Evolutionary conservation across 768 basidiomycete species (phyloP), one percentile per base, ranked within the genome.

Genomic region (Podaxis carcinomalis): DNA sequence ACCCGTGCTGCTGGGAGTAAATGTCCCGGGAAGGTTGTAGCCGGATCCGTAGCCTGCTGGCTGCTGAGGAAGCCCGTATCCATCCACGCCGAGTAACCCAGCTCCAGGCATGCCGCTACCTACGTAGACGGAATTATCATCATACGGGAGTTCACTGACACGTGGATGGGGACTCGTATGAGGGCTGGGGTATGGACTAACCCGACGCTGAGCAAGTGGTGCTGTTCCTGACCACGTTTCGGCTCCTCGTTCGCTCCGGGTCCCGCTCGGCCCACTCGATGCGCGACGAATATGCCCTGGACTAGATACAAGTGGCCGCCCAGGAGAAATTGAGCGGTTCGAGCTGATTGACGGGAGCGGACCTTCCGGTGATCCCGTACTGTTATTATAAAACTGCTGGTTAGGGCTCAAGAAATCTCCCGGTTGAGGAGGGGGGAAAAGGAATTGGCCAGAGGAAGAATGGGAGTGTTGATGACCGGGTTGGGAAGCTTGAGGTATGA

Each of bases 161-260:
- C 77, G 72, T 1, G 78, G 76, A 25, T 82, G 76, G 23, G 89
- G 89, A 56, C 83, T 85, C 4, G 86, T 87, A 39, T 84, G 83
- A 16, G 89, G 88, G 49, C 81, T 83, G 0, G 88, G 88, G 68
- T 87, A 91, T 2, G 86, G 90, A 53, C 79, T 85, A 1, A 82
- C 72, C 1, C 87, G 77, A 42, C 28, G 76, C 73, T 73, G 75
- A 74, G 40, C 28, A 4, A 40, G 11, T 11, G 37, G 7, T n/a
- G 57, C 23, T 4, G 13, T n/a, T 19, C 50, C 50, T 42, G 57
- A 42, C 69, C 71, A 76, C 14, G 70, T 62, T 49, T 70, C 73
- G 7, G 73, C 72, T 14, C 79, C 78, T 27, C 79, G 75, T 61
- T 77, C 78, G 5, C 72, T 72, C 7, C 78, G 68, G 5, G 76